phyloP scores from a whole-genome alignment of 139 green algal genomes.

The Picochlorum costavermella region DNA sequence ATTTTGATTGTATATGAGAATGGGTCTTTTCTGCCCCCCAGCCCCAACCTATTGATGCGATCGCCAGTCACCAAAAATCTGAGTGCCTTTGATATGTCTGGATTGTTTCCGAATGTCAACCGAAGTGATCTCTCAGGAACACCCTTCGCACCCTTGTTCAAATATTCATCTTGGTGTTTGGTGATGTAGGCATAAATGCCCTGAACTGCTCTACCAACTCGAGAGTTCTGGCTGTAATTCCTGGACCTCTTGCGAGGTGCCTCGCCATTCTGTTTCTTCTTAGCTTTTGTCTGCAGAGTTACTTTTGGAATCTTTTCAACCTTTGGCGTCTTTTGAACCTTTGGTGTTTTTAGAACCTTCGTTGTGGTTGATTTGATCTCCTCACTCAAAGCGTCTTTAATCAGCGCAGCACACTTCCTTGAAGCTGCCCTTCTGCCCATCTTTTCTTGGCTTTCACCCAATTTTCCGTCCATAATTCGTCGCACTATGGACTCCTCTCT shows the following conservation, averaged over 20 bases:
- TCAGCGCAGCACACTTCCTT: background rate
- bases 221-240: slow-evolving; percentile 18
- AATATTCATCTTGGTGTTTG: slow-evolving; percentile 14
- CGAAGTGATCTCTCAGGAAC: slow-evolving; percentile 26
- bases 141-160: background rate
- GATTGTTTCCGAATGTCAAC: slow-evolving; percentile 42
- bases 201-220: slow-evolving; percentile 16
- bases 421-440: background rate
- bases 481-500: background rate
- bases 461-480: background rate
- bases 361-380: background rate
- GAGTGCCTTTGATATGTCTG: slow-evolving; percentile 46
- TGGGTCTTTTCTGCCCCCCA: slow-evolving; percentile 34
- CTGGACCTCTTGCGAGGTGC: background rate
- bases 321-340: background rate
- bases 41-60: slow-evolving; percentile 24
- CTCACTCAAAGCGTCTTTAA: background rate
- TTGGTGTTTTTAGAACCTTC: background rate
- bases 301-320: background rate
- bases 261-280: background rate
- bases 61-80: slow-evolving; percentile 29
- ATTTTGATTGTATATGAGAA: slow-evolving; percentile 25
- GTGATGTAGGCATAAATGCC: slow-evolving; percentile 21
- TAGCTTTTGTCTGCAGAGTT: background rate
- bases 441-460: background rate